Conservation (phyloP, 306 rosid genomes). For the Prinsepia uniflora region DNA sequence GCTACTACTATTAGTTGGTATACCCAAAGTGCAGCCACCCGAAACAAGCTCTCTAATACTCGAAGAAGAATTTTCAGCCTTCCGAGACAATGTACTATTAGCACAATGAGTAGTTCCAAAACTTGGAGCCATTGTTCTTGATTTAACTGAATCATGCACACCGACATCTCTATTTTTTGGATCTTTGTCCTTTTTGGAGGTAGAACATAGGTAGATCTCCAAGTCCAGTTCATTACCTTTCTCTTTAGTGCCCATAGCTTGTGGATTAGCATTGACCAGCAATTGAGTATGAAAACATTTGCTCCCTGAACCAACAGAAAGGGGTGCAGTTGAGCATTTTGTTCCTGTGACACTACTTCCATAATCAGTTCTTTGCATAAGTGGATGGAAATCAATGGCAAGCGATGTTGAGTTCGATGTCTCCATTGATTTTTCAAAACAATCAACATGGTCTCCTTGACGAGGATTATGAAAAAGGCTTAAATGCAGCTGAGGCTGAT, state of each 20-base stretch:
- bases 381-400: conserved; percentile 92
- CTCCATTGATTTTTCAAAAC: conserved; percentile 41
- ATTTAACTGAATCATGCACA: conserved; percentile 32
- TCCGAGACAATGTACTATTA: conserved; percentile 26
- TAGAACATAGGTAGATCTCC: conserved; percentile 73
- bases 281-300: conserved; percentile 30
- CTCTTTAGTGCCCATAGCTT: conserved; percentile 32
- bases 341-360: conserved; percentile 4
- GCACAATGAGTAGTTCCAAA: conserved; percentile 34
- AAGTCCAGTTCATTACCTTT: conserved; percentile 69
- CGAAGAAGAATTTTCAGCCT: conserved; percentile 33
- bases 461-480: conserved; percentile 66
- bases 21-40: conserved; percentile 29
- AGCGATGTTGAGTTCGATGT: conserved; percentile 41
- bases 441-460: conserved; percentile 46
- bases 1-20: conserved; percentile 36
- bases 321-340: conserved; percentile 19
- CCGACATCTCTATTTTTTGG: conserved; percentile 32
- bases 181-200: conserved; percentile 45
- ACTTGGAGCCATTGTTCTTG: conserved; percentile 25
- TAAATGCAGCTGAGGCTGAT: conserved; percentile 69
- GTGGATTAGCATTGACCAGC: conserved; percentile 27
- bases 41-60: conserved; percentile 36
- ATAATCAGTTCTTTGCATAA: conserved; percentile 69
- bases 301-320: conserved; percentile 25